Base-by-base conservation (phyloP, 768 basidiomycete species). In the Boletales sp. region DNA sequence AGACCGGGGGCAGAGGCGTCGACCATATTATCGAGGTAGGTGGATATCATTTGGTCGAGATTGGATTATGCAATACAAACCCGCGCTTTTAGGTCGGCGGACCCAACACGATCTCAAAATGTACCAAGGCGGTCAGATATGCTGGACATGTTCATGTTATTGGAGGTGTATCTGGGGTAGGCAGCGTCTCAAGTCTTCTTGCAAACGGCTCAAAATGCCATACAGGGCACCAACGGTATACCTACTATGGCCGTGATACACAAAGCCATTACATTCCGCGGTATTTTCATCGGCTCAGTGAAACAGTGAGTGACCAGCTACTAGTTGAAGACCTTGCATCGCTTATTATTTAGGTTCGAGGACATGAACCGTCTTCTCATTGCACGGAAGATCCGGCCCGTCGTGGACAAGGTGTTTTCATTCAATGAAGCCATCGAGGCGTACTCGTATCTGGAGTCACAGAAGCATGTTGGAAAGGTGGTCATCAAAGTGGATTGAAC, bases 381-480 rank as follows among this genome's bases (percentile, higher is more conserved):
- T 12, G 73, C 76, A 2, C 69, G 74, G 28, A 67, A 66, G 35
- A 75, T 81, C 4, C 71, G 64, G 17, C 83, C 82, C 1, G 69
- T 80, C 18, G 63, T 84, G 36, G 76, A 83, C 70, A 77, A 74
- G 63, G 74, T 83, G 0, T 85, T 84, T 69, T 48, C 68, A 11
- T 86, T 83, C 57, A 75, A 78, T 41, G 62, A 84, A n/a, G 68
- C 74, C 7, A 63, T 70, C 28, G 67, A 75, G 40, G 83, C 83
- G 1, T 84, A 79, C 60, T 65, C 68, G 40, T 73, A 82, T 58
- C 68, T 82, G 48, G 70, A 74, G 51, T 75, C 73, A 1, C 80
- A 82, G 52, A 71, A 72, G 50, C 81, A 84, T 60, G 75, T 83
- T 18, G 84, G 83, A 14, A 84, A 86, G 66, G 73, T 83, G 14